Percentiles rank a stretch among this genome's conserved stretches.
These are phyloP conservation scores for Aureobasidium musti DNA, from an alignment of 2,329 filamentous ascomycete genomes.

Conservation along the genomic window DNA sequence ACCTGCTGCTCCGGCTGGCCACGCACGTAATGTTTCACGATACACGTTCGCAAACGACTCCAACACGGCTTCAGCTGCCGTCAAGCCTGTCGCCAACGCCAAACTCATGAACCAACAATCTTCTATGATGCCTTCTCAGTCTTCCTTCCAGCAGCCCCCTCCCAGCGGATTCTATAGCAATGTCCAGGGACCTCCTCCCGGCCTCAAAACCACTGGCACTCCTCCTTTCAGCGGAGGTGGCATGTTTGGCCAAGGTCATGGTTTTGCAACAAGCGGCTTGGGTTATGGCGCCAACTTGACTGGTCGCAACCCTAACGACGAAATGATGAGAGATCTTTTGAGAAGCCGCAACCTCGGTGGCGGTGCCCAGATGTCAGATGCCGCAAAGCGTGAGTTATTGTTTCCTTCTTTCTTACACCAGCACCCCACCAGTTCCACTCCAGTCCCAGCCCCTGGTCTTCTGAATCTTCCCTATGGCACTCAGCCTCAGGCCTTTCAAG, in stretches of 20 bases:
- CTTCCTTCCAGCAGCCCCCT: constrained; percentile 55
- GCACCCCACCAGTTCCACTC: constrained; percentile 79
- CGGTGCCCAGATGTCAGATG: constrained; percentile 68
- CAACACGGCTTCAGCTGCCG: constrained; percentile 59
- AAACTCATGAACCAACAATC: constrained; percentile 82
- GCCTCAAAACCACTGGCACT: constrained; percentile 91
- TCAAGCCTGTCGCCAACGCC: constrained; percentile 77
- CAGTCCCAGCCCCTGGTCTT: constrained; percentile 87
- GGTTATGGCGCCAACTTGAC: constrained; percentile 58
- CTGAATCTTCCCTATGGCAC: constrained; percentile 83
- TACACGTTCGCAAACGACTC: constrained; percentile 84
- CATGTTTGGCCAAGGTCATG: constrained; percentile 89
- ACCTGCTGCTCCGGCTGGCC: constrained; percentile 50
- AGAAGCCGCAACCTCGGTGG: constrained; percentile 60
- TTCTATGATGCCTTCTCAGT: constrained; percentile 71
- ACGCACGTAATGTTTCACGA: constrained; percentile 80
- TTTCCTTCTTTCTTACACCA: constrained; percentile 90
- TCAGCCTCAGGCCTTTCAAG: constrained; percentile 28
- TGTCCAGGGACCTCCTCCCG: constrained; percentile 90
- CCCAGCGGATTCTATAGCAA: constrained; percentile 73
- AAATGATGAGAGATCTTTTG: constrained; percentile 80
- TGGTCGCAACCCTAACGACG: constrained; percentile 71
- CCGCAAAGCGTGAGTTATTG: constrained; percentile 97
- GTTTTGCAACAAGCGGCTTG: constrained; percentile 68
- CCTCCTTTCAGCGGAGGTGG: constrained; percentile 76